Evolutionary conservation across 2,329 filamentous ascomycete genomes (phyloP).

Genomic region (Calonectria hawksworthii): DNA sequence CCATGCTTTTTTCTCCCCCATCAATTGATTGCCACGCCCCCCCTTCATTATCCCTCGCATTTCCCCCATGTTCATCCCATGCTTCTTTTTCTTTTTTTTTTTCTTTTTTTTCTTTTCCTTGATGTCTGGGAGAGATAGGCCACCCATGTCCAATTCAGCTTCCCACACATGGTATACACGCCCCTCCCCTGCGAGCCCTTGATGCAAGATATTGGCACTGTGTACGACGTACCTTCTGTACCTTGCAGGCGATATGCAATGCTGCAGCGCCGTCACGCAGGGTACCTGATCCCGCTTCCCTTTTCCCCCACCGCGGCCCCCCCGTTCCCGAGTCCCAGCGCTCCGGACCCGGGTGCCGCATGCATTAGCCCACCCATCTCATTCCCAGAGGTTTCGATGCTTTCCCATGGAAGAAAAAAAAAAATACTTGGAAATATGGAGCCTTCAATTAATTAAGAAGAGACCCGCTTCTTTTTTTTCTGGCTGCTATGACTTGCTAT

Average conservation of each 20-base stretch:
- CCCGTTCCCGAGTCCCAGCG: slow-evolving; percentile 40
- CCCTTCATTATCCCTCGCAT: not conserved
- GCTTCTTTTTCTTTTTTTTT: not conserved
- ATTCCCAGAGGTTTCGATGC: slow-evolving; percentile 9
- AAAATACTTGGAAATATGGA: not conserved
- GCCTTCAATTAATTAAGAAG: slow-evolving; percentile 6
- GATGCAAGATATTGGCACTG: not conserved
- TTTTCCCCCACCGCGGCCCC: slow-evolving; percentile 27
- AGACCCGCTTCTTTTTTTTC: not conserved
- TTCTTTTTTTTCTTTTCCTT: not conserved
- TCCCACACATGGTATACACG: not conserved
- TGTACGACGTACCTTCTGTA: not conserved
- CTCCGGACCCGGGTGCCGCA: slow-evolving; percentile 45
- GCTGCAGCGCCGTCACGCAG: not conserved
- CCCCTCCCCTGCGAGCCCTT: not conserved
- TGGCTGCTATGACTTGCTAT: not conserved
- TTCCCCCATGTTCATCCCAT: slow-evolving; percentile 13
- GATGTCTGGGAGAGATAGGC: not conserved
- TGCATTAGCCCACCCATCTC: slow-evolving; percentile 41
- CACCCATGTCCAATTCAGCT: not conserved
- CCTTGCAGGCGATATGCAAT: slow-evolving; percentile 14
- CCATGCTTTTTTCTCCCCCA: not conserved
- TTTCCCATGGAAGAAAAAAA: not conserved
- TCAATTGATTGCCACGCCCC: not conserved
- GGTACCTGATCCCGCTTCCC: slow-evolving; percentile 17